Evolutionary conservation across 179 eudicot genomes (phyloP), one percentile per base, ranked within the genome.

Genomic region (Drosera spatulata): DNA sequence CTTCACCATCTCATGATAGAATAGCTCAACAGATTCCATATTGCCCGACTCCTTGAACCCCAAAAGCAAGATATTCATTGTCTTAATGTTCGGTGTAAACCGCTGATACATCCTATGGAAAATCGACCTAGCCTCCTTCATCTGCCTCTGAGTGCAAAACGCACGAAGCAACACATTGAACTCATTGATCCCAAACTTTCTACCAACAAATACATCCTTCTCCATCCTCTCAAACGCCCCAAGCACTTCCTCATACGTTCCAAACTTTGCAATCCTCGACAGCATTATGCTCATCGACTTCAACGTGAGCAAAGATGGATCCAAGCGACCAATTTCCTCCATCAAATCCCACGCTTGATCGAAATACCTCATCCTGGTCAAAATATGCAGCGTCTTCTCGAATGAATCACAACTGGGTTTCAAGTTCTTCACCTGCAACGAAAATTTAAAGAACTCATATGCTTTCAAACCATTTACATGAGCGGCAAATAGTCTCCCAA

Each of bases 381-480:
- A 87, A 66, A 91, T 91, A 64, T 83, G 96, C 7, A 88, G 79
- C 0, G 88, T 88, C 71, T 83, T 91, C 66, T 91, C 95, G 54
- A 88, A 78, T 39, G 96, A 85, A 71, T 78, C 85, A 2, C 91
- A 62, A 68, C 78, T 80, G 58, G 91, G 88, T 62, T 41, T 49
- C 42, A 65, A 70, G 12, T 70, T 43, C 4, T 85, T 64, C 68
- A 70, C 65, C 3, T 63, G 69, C 59, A 88, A 73, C 49, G 81
- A 72, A 65, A 78, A 88, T 49, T 74, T 82, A 74, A 85, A 88
- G 71, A 91, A 82, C 48, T 91, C 91, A 10, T 66, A 80, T 49
- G 98, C 98, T 78, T 91, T 91, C 39, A 91, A 77, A 60, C 98
- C 98, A 72, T 88, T 83, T 53, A 87, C 64, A 66, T 88, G 94